Base-by-base conservation (phyloP, 2,329 filamentous ascomycete species). In the Aspergillus nomiae region DNA sequence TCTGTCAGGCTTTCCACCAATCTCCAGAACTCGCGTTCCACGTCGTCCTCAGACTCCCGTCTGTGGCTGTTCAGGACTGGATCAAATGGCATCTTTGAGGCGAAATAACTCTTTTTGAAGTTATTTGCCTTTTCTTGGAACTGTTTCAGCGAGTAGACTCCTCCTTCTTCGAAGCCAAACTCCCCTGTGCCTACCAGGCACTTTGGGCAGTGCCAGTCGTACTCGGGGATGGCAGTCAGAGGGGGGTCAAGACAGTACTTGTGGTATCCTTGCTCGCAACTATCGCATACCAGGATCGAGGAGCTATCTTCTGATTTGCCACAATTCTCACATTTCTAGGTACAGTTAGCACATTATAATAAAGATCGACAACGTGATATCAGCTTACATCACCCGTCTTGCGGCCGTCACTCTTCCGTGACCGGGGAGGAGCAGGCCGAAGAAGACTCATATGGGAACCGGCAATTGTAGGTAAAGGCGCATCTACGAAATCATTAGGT, bases 381-480 rank as follows among this genome's bases (percentile, higher is more conserved):
- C 16, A 50, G 68, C 78, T 74, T 79, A 86, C 84, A 74, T 90
- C 86, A 64, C 87, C 87, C 36, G 82, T 83, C 70, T 84, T 85
- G 60, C 85, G 83, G 58, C 83, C 81, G 41, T 83, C 83, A 65
- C 85, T 85, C 54, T 85, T 83, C 56, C 84, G 83, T 48, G 82
- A 74, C 58, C 81, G 92, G 10, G 81, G 78, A 19, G 89, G 89
- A 30, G 91, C 89, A 61, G 94, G 92, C 59, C 94, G 91, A 74
- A 96, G 93, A 72, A 94, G 87, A 65, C 92, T 95, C 93, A 98
- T 98, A 80, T 98, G 93, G 58, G 94, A 98, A 60, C 95, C 95
- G 67, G 93, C 93, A 69, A 99, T 92, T 38, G 92, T 97, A 50
- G 94, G 74, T 24, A 67, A 92, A 41, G 84, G 82, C 50, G 79